These are phyloP conservation scores for Astrothelium macrocarpum DNA, from an alignment of 495 filamentous ascomycete genomes.

Conservation along the genomic window DNA sequence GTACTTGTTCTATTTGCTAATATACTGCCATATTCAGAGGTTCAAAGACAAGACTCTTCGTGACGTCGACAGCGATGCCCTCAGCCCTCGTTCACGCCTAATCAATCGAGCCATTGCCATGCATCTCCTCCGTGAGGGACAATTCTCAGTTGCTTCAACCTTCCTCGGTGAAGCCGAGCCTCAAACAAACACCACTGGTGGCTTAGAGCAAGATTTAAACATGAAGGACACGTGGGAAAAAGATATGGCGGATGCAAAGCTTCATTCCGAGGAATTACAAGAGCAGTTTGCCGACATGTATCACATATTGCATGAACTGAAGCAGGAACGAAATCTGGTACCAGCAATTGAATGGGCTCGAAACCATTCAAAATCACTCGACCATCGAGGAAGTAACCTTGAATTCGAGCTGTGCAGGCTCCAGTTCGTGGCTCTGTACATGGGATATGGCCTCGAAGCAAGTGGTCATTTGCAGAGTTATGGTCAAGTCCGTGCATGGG, in stretches of 20 bases:
- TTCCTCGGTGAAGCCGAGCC: constrained; percentile 59
- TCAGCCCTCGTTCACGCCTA: constrained; percentile 60
- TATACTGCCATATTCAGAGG: constrained; percentile 38
- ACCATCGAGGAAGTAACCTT: constrained; percentile 77
- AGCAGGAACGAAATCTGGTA: constrained; percentile 54
- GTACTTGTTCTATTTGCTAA: not conserved
- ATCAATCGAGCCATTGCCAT: constrained; percentile 92
- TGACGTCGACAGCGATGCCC: constrained; percentile 66
- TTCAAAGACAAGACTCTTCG: constrained; percentile 72
- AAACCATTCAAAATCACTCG: constrained; percentile 56
- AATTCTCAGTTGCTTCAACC: constrained; percentile 75
- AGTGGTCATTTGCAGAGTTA: not conserved
- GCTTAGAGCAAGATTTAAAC: not conserved
- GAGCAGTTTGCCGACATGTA: constrained; percentile 83
- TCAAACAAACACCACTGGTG: constrained; percentile 21
- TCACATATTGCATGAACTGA: constrained; percentile 68
- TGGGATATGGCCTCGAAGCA: constrained; percentile 20
- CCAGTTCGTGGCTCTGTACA: constrained; percentile 78
- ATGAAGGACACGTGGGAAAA: constrained; percentile 15
- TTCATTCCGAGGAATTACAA: constrained; percentile 45
- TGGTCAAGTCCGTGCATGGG: constrained; percentile 51
- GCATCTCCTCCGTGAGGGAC: constrained; percentile 90
- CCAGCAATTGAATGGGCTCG: constrained; percentile 85
- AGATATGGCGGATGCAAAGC: constrained; percentile 19
- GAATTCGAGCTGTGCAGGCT: constrained; percentile 88